phyloP scores from a whole-genome alignment of 2,329 filamentous ascomycete species.

The Exophiala xenobiotica region DNA sequence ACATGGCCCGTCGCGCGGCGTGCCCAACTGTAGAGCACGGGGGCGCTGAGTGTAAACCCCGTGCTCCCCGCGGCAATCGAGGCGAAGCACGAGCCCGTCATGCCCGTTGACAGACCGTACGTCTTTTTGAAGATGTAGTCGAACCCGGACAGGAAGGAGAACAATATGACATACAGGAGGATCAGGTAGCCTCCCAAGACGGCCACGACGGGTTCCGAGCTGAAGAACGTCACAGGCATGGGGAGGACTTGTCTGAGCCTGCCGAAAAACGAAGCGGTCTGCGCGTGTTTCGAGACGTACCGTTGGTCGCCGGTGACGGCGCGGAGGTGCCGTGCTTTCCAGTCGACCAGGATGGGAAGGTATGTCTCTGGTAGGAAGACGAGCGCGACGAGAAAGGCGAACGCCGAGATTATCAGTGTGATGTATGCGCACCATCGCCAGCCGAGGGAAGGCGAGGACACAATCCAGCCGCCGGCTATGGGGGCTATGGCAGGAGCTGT shows the following conservation, averaged over 20 bases:
- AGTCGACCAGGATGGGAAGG: constrained; percentile 44
- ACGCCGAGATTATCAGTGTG: constrained; percentile 38
- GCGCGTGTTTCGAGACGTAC: constrained; percentile 39
- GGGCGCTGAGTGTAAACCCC: constrained; percentile 41
- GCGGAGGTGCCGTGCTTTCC: constrained; percentile 45
- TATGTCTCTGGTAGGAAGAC: constrained; percentile 53
- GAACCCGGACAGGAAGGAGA: constrained; percentile 38
- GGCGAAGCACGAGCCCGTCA: constrained; percentile 49
- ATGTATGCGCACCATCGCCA: constrained; percentile 52
- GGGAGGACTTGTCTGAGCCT: background rate
- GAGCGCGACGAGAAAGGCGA: constrained; percentile 37
- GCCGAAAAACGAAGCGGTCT: background rate
- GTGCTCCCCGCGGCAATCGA: constrained; percentile 47
- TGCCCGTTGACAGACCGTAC: constrained; percentile 45
- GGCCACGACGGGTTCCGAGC: constrained; percentile 4
- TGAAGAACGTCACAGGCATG: constrained; percentile 33
- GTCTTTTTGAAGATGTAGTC: constrained; percentile 52
- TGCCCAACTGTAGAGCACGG: constrained; percentile 50
- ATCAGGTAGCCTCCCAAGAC: constrained; percentile 12
- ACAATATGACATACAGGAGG: constrained; percentile 29
- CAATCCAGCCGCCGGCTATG: constrained; percentile 47
- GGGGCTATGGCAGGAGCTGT: too few relatives aligned
- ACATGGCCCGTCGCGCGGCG: background rate
- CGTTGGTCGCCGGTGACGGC: constrained; percentile 43
- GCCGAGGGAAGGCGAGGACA: constrained; percentile 35